Evolutionary conservation across 2,329 filamentous ascomycete species (phyloP).

Genomic region (Dactylella cylindrospora): DNA sequence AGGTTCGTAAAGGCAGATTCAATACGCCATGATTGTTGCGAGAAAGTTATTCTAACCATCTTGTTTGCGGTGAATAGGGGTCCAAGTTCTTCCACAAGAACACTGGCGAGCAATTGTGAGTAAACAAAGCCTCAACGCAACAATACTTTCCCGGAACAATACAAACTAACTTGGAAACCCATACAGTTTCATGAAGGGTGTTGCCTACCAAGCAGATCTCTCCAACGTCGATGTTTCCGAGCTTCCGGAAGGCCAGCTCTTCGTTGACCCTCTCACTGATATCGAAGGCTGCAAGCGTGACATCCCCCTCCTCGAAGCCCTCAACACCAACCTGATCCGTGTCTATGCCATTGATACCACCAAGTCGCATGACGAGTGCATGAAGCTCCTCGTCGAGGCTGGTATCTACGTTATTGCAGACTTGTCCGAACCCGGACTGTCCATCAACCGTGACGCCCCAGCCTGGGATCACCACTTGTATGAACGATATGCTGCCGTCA

Average conservation of each 20-base stretch:
- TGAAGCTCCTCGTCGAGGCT: constrained; percentile 75
- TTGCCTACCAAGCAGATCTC: constrained; percentile 89
- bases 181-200: constrained; percentile 75
- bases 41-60: not conserved
- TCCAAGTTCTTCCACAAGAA: constrained; percentile 88
- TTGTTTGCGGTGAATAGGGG: constrained; percentile 56
- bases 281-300: constrained; percentile 74
- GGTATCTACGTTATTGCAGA: constrained; percentile 97
- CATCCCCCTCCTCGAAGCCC: constrained; percentile 73
- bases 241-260: constrained; percentile 59
- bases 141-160: constrained; percentile 8
- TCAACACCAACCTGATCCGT: constrained; percentile 89
- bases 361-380: constrained; percentile 76
- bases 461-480: constrained; percentile 78
- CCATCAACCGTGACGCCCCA: constrained; percentile 80
- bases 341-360: constrained; percentile 88
- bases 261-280: constrained; percentile 81
- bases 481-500: constrained; percentile 76
- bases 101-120: constrained; percentile 71
- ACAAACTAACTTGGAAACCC: constrained; percentile 44
- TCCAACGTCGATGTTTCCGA: constrained; percentile 59
- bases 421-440: constrained; percentile 74
- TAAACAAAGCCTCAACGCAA: constrained; percentile 26
- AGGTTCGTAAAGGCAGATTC: constrained; percentile 47
- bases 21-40: not conserved